Conservation (phyloP, 1,284 basidiomycete species). For the Schizopora paradoxa region DNA sequence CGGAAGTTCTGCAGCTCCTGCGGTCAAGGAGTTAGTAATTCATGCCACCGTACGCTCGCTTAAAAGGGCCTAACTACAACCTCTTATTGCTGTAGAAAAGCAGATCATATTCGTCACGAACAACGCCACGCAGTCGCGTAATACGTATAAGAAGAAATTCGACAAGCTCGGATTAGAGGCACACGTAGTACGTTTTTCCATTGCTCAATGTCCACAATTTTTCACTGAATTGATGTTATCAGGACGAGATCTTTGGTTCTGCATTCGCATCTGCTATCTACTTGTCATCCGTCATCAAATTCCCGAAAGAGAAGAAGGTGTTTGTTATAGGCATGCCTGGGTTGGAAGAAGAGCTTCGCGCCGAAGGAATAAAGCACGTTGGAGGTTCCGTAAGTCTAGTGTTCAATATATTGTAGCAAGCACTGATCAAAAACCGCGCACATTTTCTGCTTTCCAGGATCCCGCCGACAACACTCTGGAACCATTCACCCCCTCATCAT, state of each 20-base stretch:
- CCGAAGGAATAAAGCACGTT: constrained; percentile 74
- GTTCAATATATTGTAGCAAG: background rate
- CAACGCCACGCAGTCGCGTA: constrained; percentile 93
- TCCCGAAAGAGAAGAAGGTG: constrained; percentile 90
- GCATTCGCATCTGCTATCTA: constrained; percentile 94
- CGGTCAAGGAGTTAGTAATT: constrained; percentile 56
- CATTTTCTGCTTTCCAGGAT: constrained; percentile 47
- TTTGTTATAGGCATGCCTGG: constrained; percentile 94
- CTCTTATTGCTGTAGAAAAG: constrained; percentile 57
- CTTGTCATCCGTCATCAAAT: constrained; percentile 81
- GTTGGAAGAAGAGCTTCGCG: constrained; percentile 86
- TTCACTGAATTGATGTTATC: constrained; percentile 5
- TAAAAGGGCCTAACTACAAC: background rate
- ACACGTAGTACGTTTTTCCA: constrained; percentile 64
- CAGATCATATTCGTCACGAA: constrained; percentile 93
- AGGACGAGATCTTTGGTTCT: constrained; percentile 96
- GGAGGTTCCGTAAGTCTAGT: constrained; percentile 76
- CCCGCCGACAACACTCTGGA: constrained; percentile 76
- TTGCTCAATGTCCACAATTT: background rate
- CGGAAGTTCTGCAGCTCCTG: constrained; percentile 67
- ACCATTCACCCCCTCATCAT: constrained; percentile 65
- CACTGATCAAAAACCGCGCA: background rate
- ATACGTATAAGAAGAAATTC: constrained; percentile 86
- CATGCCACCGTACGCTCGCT: background rate
- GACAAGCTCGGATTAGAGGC: constrained; percentile 84